Evolutionary conservation across 306 rosid genomes (phyloP).

Genomic region (Vachellia collinsii): DNA sequence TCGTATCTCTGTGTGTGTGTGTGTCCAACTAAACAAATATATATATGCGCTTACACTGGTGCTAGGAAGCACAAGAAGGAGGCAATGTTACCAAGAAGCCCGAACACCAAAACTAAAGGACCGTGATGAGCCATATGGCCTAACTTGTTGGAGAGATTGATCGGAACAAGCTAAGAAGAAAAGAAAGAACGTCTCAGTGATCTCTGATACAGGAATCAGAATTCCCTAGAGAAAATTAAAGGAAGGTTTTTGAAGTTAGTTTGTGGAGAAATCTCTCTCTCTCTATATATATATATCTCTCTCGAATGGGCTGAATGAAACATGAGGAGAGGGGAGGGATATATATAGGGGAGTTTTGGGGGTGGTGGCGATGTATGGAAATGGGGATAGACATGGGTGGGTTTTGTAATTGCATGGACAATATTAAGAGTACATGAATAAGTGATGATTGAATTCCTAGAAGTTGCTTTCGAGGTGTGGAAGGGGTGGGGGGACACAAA

Average conservation of each 20-base stretch:
- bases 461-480: neutral
- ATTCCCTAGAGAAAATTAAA: conserved; percentile 13
- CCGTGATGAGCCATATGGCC: conserved; percentile 51
- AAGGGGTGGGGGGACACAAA: conserved; percentile 33
- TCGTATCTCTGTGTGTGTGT: neutral
- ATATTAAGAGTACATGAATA: conserved; percentile 18
- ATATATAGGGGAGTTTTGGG: conserved; percentile 42
- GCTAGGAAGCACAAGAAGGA: conserved; percentile 87
- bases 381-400: neutral
- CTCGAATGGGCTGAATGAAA: neutral
- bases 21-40: neutral
- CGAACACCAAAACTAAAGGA: conserved; percentile 56
- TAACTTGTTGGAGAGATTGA: neutral
- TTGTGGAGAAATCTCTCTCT: neutral
- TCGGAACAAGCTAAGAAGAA: neutral
- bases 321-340: conserved; percentile 32
- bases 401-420: conserved; percentile 41
- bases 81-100: conserved; percentile 77
- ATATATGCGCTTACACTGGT: conserved; percentile 70
- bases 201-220: neutral
- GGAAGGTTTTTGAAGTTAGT: conserved; percentile 10
- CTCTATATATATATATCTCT: conserved; percentile 11
- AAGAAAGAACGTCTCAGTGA: neutral
- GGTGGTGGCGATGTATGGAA: conserved; percentile 38
- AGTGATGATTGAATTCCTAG: conserved; percentile 37